These are phyloP conservation scores for Trypanosoma mega DNA, from an alignment of 208 protist species.

Conservation along the genomic window DNA sequence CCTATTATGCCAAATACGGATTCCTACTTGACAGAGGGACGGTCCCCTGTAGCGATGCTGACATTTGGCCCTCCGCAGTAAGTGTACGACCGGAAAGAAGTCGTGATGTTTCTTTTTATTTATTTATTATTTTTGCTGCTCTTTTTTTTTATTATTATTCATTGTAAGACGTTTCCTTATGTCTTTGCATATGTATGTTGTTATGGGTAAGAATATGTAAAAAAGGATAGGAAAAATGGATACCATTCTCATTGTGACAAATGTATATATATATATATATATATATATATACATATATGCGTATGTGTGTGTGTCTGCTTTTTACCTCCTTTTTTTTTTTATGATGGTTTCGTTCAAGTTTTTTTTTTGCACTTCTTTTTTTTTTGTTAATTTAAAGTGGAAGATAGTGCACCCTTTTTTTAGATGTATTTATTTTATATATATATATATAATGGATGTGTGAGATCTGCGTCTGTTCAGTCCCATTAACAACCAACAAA, in stretches of 20 bases:
- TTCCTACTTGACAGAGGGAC: background rate
- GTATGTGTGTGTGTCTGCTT: too few relatives aligned
- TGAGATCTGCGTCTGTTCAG: background rate
- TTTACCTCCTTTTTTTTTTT: too few relatives aligned
- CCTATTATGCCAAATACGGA: slow-evolving; percentile 13
- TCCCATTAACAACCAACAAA: too few relatives aligned
- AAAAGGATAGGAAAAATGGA: too few relatives aligned
- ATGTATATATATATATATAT: slow-evolving; percentile 9
- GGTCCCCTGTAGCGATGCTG: background rate
- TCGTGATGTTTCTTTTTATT: too few relatives aligned
- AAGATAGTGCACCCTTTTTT: too few relatives aligned
- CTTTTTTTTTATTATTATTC: slow-evolving; percentile 12
- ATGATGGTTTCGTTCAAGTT: too few relatives aligned
- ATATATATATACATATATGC: background rate
- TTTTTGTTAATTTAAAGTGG: too few relatives aligned
- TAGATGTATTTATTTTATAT: slow-evolving; percentile 4
- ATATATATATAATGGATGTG: background rate
- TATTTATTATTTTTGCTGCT: slow-evolving; percentile 15
- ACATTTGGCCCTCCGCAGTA: background rate
- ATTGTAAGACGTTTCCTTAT: slow-evolving; percentile 6
- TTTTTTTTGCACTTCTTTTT: too few relatives aligned
- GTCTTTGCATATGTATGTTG: slow-evolving; percentile 8
- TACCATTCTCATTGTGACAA: too few relatives aligned
- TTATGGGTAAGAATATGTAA: background rate
- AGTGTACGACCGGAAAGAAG: too few relatives aligned